Conservation (phyloP, 1,139 yeast species). For the Taphrina communis region DNA sequence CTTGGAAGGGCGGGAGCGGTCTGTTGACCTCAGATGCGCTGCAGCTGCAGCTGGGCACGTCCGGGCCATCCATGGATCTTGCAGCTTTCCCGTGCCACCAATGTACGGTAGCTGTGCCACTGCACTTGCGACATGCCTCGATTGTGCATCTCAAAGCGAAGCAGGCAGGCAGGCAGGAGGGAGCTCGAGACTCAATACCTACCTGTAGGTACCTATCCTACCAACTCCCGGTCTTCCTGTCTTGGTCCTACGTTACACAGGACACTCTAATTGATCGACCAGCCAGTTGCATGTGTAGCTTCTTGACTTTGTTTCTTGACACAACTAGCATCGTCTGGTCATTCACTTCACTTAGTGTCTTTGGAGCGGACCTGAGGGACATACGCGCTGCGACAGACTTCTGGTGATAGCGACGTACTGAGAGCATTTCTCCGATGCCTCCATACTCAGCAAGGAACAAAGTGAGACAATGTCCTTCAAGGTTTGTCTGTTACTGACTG, state of each 20-base stretch:
- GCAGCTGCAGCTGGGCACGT: too few species aligned
- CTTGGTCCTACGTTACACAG: background rate
- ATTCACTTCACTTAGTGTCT: too few species aligned
- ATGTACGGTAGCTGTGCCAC: conserved; percentile 1
- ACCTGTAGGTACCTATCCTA: background rate
- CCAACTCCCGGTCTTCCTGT: background rate
- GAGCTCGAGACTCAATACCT: background rate
- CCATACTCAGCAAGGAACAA: conserved; percentile 31
- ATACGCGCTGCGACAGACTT: background rate
- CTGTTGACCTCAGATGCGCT: too few species aligned
- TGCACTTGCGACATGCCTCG: background rate
- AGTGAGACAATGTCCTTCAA: background rate
- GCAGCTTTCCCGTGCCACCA: too few species aligned
- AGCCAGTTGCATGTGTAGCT: too few species aligned
- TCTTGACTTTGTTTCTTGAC: too few species aligned
- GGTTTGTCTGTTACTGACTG: background rate
- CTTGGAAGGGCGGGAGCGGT: too few species aligned
- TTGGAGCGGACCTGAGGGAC: background rate
- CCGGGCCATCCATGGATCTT: too few species aligned
- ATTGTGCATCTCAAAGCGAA: too few species aligned
- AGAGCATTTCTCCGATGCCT: conserved; percentile 8
- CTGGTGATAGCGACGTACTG: background rate
- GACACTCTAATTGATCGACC: background rate
- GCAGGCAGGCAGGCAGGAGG: background rate
- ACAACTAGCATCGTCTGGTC: too few species aligned